phyloP scores from a whole-genome alignment of 2,329 filamentous ascomycete genomes.

The Fusarium acutatum region DNA sequence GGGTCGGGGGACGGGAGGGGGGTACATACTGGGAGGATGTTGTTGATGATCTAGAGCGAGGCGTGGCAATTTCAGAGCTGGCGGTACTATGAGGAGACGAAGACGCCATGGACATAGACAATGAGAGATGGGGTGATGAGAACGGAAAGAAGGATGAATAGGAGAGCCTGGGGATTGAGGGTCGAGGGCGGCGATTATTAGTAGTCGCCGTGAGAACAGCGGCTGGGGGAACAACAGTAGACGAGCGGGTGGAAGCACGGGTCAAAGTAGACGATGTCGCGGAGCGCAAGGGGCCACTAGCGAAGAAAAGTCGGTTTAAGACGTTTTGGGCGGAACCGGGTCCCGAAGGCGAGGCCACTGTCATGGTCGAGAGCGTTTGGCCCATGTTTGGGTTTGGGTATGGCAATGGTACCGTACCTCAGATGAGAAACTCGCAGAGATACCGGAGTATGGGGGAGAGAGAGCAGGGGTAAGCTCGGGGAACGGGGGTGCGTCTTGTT shows the following conservation, averaged over 20 bases:
- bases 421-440: slow-evolving; percentile 31
- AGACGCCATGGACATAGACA: slow-evolving; percentile 44
- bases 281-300: slow-evolving; percentile 42
- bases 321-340: slow-evolving; percentile 42
- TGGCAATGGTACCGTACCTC: slow-evolving; percentile 7
- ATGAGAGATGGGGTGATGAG: slow-evolving; percentile 38
- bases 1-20: slow-evolving; percentile 51
- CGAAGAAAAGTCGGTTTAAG: slow-evolving; percentile 48
- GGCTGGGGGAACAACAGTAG: slow-evolving; percentile 24
- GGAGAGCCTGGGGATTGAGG: slow-evolving; percentile 37
- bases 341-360: slow-evolving; percentile 40
- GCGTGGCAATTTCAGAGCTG: slow-evolving; percentile 62
- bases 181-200: slow-evolving; percentile 44
- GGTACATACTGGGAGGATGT: slow-evolving; percentile 56
- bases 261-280: slow-evolving; percentile 39
- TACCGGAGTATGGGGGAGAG: slow-evolving; percentile 34
- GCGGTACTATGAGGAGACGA: slow-evolving; percentile 54
- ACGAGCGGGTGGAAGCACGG: slow-evolving; percentile 23
- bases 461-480: slow-evolving; percentile 27
- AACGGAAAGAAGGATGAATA: slow-evolving; percentile 32
- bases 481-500: slow-evolving; percentile 22
- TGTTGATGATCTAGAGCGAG: slow-evolving; percentile 57
- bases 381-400: slow-evolving; percentile 32
- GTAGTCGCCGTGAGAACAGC: slow-evolving; percentile 37
- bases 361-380: slow-evolving; percentile 41